Base-by-base conservation (phyloP, 768 basidiomycete genomes). In the Mrakia frigida region DNA sequence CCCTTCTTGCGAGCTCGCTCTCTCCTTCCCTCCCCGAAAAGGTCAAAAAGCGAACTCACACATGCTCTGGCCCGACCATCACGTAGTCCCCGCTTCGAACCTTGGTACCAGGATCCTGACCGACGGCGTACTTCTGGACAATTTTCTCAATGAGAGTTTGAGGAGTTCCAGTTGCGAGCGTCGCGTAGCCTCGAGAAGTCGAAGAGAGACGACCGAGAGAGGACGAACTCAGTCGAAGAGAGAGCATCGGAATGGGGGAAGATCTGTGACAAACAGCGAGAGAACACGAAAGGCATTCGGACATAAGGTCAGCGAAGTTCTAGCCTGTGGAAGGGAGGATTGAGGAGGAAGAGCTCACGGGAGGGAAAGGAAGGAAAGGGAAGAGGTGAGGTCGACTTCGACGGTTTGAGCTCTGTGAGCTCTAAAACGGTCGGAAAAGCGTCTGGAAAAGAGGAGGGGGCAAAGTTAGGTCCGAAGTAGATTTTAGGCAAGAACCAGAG, bases 81-180 rank as follows among this genome's bases (percentile, higher is more conserved):
- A 98, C 94, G 89, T 98, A 98, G 89, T 99, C 97, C 21, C 96
- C 97, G 52, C 94, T 92, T 80, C 89, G 90, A 79, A 98, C 92
- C 23, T 86, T 85, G 82, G 91, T 92, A 61, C 90, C 91, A 72
- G 87, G 84, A 3, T 93, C 89, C 1, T 94, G 86, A 5, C 70
- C 70, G n/a, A 98, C 92, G 0, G 97, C 90, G 85, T 98, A 96
- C 82, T 90, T 92, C 84, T 98, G 95, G 0, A 99, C 95, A 78
- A 99, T 91, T 86, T 99, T 98, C 84, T 99, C 96, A 81, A 98
- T 92, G 80, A 92, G 85, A 0, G 94, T 97, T 84, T 98, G 97
- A 16, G 82, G 82, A 23, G 52, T 65, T 35, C n/a, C n/a, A 25
- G 73, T 41, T 10, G 65, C 39, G n/a, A 70, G 60, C 23, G 76